Base-by-base conservation (phyloP, 2,329 filamentous ascomycete genomes). In the Elsinoe necatrix region DNA sequence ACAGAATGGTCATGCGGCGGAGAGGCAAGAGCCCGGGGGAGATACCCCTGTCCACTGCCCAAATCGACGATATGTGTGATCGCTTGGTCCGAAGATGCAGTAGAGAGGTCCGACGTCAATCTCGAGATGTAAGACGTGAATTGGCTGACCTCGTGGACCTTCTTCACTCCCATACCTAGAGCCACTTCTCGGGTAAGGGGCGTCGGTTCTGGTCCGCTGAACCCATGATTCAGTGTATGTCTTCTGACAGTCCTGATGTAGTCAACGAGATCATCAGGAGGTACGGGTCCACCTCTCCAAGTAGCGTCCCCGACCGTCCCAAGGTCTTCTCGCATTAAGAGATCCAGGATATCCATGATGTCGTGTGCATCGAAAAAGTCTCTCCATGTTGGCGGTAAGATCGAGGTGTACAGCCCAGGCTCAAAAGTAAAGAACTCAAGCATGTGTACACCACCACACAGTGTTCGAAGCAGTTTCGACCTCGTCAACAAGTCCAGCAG, bases 381-480 rank as follows among this genome's bases (percentile, higher is more conserved):
- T 61, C 88, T 82, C 93, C 93, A 98, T 70, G 90, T 84, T 59
- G 79, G 69, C 0, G 90, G 88, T 1, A 98, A 71, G 1, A 92
- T 80, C 1, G 80, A 77, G 54, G 86, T 81, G 69, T 95, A 98
- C 0, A 96, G 78, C 61, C 89, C 86, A 4, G 89, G 88, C 48
- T 89, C 82, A 41, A 83, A 82, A 1, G 90, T 96, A 73, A 96
- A 89, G 72, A 98, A 97, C 69, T 98, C 93, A 57, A 97, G 79
- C 61, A 98, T 91, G 68, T 98, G 93, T 0, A 97, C 88, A n/a
- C 92, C 91, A 55, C 93, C 93, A 67, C 90, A 95, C n/a, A 98
- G 78, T 23, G 88, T 89, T 62, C 89, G 86, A 63, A 96, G 90
- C 1, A 89, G 77, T 55, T 85, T 80, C 45, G 86, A 87, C 1